These are phyloP conservation scores for Peronospora destructor DNA, from an alignment of 352 stramenopile genomes.

Conservation along the genomic window DNA sequence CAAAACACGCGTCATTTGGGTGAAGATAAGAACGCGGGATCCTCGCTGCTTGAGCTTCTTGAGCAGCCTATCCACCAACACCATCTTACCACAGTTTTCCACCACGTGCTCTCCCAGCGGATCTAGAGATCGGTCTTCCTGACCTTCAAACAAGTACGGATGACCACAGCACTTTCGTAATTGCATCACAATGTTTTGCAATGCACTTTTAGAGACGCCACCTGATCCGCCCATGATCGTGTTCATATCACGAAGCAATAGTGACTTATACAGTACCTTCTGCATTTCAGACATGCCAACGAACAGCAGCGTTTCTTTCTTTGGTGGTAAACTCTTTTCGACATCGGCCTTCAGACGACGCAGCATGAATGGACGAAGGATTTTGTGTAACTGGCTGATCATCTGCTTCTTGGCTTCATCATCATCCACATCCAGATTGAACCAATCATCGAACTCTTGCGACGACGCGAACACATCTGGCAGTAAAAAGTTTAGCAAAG, in stretches of 20 bases:
- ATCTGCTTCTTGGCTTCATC: constrained; percentile 88
- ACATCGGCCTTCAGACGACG: constrained; percentile 98
- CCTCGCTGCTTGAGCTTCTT: constrained; percentile 83
- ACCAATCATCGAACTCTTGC: constrained; percentile 86
- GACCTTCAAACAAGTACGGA: constrained; percentile 91
- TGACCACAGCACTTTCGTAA: constrained; percentile 87
- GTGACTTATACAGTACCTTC: constrained; percentile 95
- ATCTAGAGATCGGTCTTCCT: constrained; percentile 92
- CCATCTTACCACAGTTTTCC: constrained; percentile 97
- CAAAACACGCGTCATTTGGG: constrained; percentile 89
- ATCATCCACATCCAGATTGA: constrained; percentile 83
- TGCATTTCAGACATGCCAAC: constrained; percentile 89
- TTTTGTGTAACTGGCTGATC: constrained; percentile 85
- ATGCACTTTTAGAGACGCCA: constrained; percentile 69
- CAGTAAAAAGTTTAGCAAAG: constrained; percentile 91
- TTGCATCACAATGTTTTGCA: constrained; percentile 87
- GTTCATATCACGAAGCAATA: constrained; percentile 94
- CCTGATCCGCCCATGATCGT: constrained; percentile 61
- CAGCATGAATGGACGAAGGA: constrained; percentile 94
- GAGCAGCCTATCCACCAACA: constrained; percentile 91
- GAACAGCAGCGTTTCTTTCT: constrained; percentile 95
- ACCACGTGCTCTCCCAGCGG: constrained; percentile 95
- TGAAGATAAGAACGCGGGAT: constrained; percentile 89
- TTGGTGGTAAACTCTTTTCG: constrained; percentile 95
- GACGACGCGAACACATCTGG: constrained; percentile 90